Conservation (phyloP, 2,329 filamentous ascomycete genomes). For the Epichloe aotearoae region DNA sequence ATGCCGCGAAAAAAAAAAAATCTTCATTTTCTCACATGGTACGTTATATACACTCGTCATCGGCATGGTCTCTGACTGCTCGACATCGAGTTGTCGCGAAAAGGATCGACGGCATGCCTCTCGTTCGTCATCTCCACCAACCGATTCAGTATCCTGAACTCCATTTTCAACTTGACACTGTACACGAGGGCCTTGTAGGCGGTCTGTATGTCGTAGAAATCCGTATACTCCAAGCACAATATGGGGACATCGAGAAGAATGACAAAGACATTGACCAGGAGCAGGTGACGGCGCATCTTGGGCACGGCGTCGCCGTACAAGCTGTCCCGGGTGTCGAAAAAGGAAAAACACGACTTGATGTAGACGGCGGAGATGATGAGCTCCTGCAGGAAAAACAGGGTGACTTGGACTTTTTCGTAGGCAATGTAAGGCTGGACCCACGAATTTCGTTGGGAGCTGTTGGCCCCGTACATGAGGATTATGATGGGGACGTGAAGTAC, state of each 20-base stretch:
- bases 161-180: slow-evolving; percentile 21
- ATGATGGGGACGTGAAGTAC: slow-evolving; percentile 41
- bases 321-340: slow-evolving; percentile 26
- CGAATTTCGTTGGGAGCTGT: slow-evolving; percentile 13
- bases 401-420: slow-evolving; percentile 39
- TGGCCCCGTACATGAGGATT: slow-evolving; percentile 40
- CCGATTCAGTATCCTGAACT: slow-evolving; percentile 20
- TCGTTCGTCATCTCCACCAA: slow-evolving; percentile 14
- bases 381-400: slow-evolving; percentile 41
- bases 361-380: slow-evolving; percentile 37
- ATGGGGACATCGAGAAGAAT: slow-evolving; percentile 27
- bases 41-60: neutral
- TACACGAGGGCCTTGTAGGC: slow-evolving; percentile 19
- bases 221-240: slow-evolving; percentile 16
- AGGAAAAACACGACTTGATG: slow-evolving; percentile 34
- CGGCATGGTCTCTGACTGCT: neutral
- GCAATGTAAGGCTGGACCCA: slow-evolving; percentile 22
- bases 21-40: no score
- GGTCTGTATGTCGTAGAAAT: slow-evolving; percentile 17
- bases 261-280: slow-evolving; percentile 27
- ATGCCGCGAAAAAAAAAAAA: no score
- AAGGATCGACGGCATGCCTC: neutral
- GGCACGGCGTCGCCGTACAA: slow-evolving; percentile 12
- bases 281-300: slow-evolving; percentile 20
- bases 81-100: neutral